These are phyloP conservation scores for Metarhizium rileyi DNA, from an alignment of 2,329 filamentous ascomycete genomes.

Conservation along the genomic window DNA sequence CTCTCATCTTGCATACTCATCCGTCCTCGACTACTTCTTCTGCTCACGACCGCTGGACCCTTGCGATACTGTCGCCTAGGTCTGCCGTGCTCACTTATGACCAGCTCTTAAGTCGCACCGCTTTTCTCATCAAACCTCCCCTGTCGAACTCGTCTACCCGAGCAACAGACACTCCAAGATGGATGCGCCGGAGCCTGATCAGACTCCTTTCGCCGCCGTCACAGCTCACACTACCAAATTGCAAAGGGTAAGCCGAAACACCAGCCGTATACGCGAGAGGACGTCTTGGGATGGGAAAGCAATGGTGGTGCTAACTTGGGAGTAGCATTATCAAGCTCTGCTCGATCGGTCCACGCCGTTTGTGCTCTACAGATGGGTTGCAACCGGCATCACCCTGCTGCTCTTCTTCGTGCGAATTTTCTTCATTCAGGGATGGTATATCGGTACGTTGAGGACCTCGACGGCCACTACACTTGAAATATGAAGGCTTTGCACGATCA, in stretches of 20 bases:
- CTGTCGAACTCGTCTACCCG: not conserved
- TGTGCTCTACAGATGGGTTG: slow-evolving; percentile 80
- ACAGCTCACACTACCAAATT: slow-evolving; percentile 72
- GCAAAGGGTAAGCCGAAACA: slow-evolving; percentile 48
- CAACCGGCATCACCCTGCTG: slow-evolving; percentile 65
- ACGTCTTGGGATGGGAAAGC: not conserved
- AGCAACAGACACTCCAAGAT: slow-evolving; percentile 36
- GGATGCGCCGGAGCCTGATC: slow-evolving; percentile 80
- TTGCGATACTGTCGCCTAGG: not conserved
- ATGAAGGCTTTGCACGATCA: not conserved
- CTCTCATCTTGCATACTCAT: not conserved
- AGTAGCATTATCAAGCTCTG: slow-evolving; percentile 83
- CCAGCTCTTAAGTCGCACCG: not conserved
- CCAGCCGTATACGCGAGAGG: not conserved
- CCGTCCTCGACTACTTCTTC: not conserved
- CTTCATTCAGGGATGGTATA: slow-evolving; percentile 95
- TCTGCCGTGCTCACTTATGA: not conserved
- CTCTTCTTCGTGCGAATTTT: slow-evolving; percentile 86
- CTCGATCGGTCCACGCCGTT: slow-evolving; percentile 90
- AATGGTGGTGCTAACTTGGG: slow-evolving; percentile 1
- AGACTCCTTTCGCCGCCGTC: slow-evolving; percentile 86
- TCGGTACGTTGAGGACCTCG: slow-evolving; percentile 49
- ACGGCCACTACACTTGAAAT: not conserved
- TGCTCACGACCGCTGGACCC: not conserved
- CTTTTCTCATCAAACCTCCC: not conserved